phyloP scores from a whole-genome alignment of 345 rosid genomes.

The Acer yangbiense region DNA sequence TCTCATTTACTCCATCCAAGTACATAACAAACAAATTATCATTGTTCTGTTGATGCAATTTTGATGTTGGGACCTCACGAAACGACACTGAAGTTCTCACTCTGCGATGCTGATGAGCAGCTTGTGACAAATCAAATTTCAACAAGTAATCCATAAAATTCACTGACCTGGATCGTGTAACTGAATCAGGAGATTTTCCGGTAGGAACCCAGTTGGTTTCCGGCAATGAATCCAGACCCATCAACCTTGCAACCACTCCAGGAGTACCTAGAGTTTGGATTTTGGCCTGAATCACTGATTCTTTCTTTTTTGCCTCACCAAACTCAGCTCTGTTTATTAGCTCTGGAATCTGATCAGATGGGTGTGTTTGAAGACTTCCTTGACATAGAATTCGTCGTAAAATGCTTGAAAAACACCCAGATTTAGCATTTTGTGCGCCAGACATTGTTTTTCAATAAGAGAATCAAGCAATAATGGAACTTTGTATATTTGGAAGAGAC shows the following conservation, averaged over 20 bases:
- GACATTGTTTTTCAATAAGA: constrained; percentile 27
- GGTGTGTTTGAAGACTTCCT: constrained; percentile 72
- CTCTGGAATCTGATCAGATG: constrained; percentile 44
- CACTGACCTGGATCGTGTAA: constrained; percentile 76
- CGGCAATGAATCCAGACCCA: constrained; percentile 80
- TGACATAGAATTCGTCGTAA: constrained; percentile 65
- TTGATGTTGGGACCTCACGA: constrained; percentile 48
- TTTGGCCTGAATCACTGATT: constrained; percentile 14
- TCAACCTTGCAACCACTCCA: constrained; percentile 79
- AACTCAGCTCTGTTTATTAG: constrained; percentile 22
- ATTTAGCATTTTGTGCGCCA: constrained; percentile 31
- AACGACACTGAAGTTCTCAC: constrained; percentile 79
- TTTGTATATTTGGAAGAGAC: constrained; percentile 10
- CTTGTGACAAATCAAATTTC: constrained; percentile 37
- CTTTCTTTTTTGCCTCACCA: constrained; percentile 27
- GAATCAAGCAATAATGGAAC: constrained; percentile 4
- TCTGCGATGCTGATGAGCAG: constrained; percentile 47
- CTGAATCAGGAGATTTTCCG: constrained; percentile 42
- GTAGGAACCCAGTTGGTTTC: constrained; percentile 43
- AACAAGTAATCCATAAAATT: constrained; percentile 83
- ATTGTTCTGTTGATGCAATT: constrained; percentile 34
- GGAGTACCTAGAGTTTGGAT: constrained; percentile 25
- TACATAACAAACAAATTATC: constrained; percentile 44
- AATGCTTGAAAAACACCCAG: constrained; percentile 68
- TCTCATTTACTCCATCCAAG: constrained; percentile 43